Evolutionary conservation across 1,284 basidiomycete genomes (phyloP).

Genomic region (Fomitopsis pinicola): DNA sequence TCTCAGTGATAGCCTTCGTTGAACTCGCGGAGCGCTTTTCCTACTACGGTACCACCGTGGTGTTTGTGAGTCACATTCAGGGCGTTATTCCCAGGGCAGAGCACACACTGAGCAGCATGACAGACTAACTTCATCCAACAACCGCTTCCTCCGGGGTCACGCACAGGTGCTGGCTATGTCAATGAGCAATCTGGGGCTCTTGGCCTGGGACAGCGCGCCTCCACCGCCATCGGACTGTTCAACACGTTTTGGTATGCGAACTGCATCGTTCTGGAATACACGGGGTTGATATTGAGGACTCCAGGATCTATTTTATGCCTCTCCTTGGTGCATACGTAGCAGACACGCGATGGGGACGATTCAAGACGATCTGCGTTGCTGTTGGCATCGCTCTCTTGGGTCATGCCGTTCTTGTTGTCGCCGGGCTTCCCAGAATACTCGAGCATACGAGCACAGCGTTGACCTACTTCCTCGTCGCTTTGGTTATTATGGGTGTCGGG

Average conservation of each 20-base stretch:
- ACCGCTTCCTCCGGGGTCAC: conserved; percentile 60
- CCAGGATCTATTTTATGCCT: conserved; percentile 54
- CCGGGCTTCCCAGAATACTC: conserved; percentile 70
- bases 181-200: conserved; percentile 68
- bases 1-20: conserved; percentile 61
- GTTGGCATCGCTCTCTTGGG: conserved; percentile 56
- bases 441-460: conserved; percentile 50
- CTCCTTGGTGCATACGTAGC: conserved; percentile 70
- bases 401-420: conserved; percentile 72
- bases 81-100: neutral
- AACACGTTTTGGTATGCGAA: conserved; percentile 51
- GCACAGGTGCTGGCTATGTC: conserved; percentile 58
- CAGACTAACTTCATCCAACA: conserved; percentile 75
- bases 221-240: conserved; percentile 67
- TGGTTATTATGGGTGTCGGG: conserved; percentile 59
- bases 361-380: conserved; percentile 64
- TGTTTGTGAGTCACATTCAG: conserved; percentile 47
- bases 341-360: conserved; percentile 73
- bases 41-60: conserved; percentile 58
- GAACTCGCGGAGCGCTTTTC: conserved; percentile 79
- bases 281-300: neutral
- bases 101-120: neutral
- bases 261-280: neutral
- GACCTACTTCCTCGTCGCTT: conserved; percentile 60
- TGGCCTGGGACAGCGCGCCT: conserved; percentile 57